phyloP scores from a whole-genome alignment of 306 rosid genomes.

The Trifolium fragiferum region DNA sequence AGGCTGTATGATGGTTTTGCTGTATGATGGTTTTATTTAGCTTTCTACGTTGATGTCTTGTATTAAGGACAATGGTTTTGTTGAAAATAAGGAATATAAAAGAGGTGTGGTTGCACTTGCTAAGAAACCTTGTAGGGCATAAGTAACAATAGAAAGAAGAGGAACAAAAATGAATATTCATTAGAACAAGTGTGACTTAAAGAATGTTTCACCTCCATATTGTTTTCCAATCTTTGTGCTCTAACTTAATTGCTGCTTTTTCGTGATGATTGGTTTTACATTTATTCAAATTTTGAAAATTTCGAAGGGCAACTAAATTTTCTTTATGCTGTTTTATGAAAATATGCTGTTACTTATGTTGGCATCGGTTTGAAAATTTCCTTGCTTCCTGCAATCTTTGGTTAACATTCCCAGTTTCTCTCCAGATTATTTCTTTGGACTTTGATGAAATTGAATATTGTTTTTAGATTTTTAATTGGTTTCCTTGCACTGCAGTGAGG shows the following conservation, averaged over 20 bases:
- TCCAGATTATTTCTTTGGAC: constrained; percentile 17
- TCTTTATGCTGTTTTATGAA: constrained; percentile 18
- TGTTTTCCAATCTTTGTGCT: constrained; percentile 10
- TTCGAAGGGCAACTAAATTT: neutral
- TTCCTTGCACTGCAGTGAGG: constrained; percentile 64
- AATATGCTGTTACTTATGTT: constrained; percentile 18
- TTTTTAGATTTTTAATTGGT: constrained; percentile 42
- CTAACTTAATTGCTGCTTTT: neutral
- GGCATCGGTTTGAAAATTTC: constrained; percentile 8
- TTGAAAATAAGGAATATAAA: constrained; percentile 5
- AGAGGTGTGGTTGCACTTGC: neutral
- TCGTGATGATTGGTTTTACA: neutral
- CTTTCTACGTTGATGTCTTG: constrained; percentile 13
- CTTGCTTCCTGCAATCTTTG: constrained; percentile 33
- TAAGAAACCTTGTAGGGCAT: neutral
- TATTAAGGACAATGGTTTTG: neutral
- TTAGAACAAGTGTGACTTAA: neutral
- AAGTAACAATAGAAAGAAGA: constrained; percentile 15
- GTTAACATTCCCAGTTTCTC: constrained; percentile 27
- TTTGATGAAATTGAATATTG: constrained; percentile 32
- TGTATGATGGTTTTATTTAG: too few relatives aligned
- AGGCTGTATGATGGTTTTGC: neutral
- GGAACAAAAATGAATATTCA: neutral
- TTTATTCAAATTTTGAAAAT: neutral
- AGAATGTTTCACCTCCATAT: neutral